Evolutionary conservation across 441 rosid genomes (phyloP).

Genomic region (Codiaeum variegatum): DNA sequence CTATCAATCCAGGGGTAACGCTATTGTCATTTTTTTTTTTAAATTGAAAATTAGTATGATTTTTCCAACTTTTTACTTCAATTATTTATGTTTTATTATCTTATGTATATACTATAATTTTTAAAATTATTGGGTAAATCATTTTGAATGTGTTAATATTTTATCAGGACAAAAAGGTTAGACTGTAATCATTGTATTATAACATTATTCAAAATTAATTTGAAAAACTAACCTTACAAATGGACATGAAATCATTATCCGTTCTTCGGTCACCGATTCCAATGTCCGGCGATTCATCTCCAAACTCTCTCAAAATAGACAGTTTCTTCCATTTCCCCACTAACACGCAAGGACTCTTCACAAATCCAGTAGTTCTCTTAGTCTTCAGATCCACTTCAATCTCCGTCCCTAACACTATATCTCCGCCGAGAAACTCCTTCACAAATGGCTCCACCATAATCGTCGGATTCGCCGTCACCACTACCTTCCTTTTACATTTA

Average conservation of each 20-base stretch:
- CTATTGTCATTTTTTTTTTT: too few relatives aligned
- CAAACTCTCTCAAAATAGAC: conserved; percentile 74
- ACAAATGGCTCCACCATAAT: conserved; percentile 94
- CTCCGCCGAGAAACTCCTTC: conserved; percentile 85
- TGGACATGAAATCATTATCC: conserved; percentile 91
- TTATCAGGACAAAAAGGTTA: too few relatives aligned
- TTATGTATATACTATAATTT: too few relatives aligned
- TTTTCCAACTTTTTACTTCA: too few relatives aligned
- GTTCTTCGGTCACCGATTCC: conserved; percentile 88
- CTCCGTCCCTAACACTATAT: conserved; percentile 86
- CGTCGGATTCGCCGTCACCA: conserved; percentile 95
- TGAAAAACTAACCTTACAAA: conserved; percentile 66
- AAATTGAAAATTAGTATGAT: too few relatives aligned
- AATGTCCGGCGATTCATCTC: conserved; percentile 64
- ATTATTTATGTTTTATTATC: too few relatives aligned
- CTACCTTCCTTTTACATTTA: conserved; percentile 81
- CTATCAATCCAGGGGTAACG: too few relatives aligned
- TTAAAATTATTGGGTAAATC: too few relatives aligned
- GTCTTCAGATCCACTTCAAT: conserved; percentile 87
- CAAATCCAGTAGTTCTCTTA: conserved; percentile 86
- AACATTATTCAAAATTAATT: too few relatives aligned
- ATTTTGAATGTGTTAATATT: not conserved
- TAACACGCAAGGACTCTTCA: conserved; percentile 78
- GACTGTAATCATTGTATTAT: too few relatives aligned
- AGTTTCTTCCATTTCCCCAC: conserved; percentile 75